Conservation (phyloP, 306 rosid genomes). For the Ceratonia siliqua region DNA sequence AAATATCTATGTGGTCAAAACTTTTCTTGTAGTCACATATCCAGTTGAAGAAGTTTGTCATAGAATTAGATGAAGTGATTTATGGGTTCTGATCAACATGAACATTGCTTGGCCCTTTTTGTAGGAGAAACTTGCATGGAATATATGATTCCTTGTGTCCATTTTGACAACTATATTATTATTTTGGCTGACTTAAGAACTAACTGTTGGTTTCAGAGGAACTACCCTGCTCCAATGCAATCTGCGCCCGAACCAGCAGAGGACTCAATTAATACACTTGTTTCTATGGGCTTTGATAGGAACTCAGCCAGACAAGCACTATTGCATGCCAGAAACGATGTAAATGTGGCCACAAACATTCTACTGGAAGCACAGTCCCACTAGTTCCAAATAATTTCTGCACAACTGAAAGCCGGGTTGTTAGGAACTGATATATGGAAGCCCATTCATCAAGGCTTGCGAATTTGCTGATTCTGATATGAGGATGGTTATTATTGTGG, state of each 20-base stretch:
- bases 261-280: conserved; percentile 76
- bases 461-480: conserved; percentile 42
- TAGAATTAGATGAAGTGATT: not conserved
- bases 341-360: conserved; percentile 91
- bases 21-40: not conserved
- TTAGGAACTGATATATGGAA: conserved; percentile 32
- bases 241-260: conserved; percentile 74
- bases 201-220: conserved; percentile 58
- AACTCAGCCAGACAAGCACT: conserved; percentile 90
- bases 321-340: conserved; percentile 87
- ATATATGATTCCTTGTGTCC: not conserved
- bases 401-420: conserved; percentile 20
- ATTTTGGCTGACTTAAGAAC: not conserved
- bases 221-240: conserved; percentile 54
- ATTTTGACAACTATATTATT: not conserved
- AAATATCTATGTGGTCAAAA: not conserved
- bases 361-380: conserved; percentile 90
- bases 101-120: not conserved
- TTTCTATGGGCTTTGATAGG: conserved; percentile 97
- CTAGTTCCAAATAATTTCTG: conserved; percentile 37
- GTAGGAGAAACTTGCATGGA: not conserved
- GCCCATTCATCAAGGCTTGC: conserved; percentile 34
- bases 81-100: not conserved
- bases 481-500: conserved; percentile 36
- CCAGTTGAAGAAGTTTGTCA: not conserved